Evolutionary conservation across 2,329 filamentous ascomycete species (phyloP).

Genomic region (Diaporthe vexans): DNA sequence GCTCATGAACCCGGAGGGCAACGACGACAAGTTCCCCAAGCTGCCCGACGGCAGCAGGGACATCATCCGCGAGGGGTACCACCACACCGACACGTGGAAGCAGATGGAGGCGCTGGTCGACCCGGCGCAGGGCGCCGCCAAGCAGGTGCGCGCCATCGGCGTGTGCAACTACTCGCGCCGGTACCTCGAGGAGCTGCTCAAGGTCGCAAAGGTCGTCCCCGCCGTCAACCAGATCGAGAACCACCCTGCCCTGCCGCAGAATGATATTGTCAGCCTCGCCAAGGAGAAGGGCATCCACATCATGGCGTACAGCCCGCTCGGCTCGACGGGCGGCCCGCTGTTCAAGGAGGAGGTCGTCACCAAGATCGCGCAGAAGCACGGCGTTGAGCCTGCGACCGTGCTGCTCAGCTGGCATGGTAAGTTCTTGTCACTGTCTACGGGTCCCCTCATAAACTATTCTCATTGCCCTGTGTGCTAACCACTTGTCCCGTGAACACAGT

Average conservation of each 20-base stretch:
- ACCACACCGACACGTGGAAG: slow-evolving; percentile 83
- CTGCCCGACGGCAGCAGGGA: slow-evolving; percentile 81
- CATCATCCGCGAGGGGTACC: slow-evolving; percentile 73
- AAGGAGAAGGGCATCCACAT: slow-evolving; percentile 77
- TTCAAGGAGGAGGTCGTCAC: slow-evolving; percentile 74
- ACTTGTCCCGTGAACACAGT: slow-evolving; percentile 58
- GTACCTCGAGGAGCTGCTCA: slow-evolving; percentile 69
- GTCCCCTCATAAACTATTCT: not conserved
- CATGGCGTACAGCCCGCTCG: slow-evolving; percentile 79
- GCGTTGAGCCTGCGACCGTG: slow-evolving; percentile 72
- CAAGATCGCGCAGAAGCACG: slow-evolving; percentile 74
- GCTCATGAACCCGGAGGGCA: slow-evolving; percentile 83
- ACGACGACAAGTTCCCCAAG: slow-evolving; percentile 82
- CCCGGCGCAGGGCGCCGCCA: slow-evolving; percentile 56
- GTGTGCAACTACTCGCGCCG: slow-evolving; percentile 71
- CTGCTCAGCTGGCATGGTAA: slow-evolving; percentile 80
- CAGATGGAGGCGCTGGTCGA: slow-evolving; percentile 77
- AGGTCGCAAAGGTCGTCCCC: slow-evolving; percentile 67
- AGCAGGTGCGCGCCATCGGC: slow-evolving; percentile 66
- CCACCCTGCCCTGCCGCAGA: slow-evolving; percentile 78
- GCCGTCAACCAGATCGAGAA: slow-evolving; percentile 83
- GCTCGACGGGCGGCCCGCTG: slow-evolving; percentile 74
- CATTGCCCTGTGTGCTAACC: slow-evolving; percentile 1
- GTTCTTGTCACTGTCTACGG: slow-evolving; percentile 47
- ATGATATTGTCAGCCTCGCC: slow-evolving; percentile 79